Conservation (phyloP, 2,329 filamentous ascomycete genomes). For the Lasiodiplodia sp. region DNA sequence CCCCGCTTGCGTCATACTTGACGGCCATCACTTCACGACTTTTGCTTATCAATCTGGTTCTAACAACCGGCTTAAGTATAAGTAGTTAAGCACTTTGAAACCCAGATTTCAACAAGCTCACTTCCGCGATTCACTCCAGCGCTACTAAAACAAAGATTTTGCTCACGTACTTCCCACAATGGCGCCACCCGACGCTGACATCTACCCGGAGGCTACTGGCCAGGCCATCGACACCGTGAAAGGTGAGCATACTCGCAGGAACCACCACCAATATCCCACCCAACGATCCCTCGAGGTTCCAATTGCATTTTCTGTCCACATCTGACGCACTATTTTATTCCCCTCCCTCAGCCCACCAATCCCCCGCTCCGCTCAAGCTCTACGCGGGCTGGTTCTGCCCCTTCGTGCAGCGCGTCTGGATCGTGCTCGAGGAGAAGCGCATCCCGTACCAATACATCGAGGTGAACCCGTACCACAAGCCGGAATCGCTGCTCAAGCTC, state of each 20-base stretch:
- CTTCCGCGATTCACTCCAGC: background rate
- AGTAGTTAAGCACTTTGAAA: background rate
- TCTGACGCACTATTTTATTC: background rate
- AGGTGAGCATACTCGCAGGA: conserved; percentile 28
- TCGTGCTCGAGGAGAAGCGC: conserved; percentile 74
- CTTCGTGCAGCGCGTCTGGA: conserved; percentile 73
- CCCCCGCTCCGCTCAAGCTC: conserved; percentile 65
- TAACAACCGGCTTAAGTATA: background rate
- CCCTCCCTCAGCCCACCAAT: conserved; percentile 36
- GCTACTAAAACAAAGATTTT: background rate
- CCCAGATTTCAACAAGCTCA: background rate
- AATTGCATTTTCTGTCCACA: background rate
- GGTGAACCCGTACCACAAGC: conserved; percentile 81
- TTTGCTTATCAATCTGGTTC: conserved; percentile 17
- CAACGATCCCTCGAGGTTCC: no score
- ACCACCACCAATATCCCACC: background rate
- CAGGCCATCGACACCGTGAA: conserved; percentile 42
- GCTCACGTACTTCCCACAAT: background rate
- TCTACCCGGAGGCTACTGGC: conserved; percentile 46
- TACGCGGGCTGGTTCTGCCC: conserved; percentile 80
- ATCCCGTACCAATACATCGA: conserved; percentile 74
- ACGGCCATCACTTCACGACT: conserved; percentile 19
- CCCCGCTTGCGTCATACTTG: conserved; percentile 20
- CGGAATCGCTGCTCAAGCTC: conserved; percentile 69
- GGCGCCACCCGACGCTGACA: conserved; percentile 33